phyloP scores from a whole-genome alignment of 1,139 yeast species.

The Dujonia santamariae region DNA sequence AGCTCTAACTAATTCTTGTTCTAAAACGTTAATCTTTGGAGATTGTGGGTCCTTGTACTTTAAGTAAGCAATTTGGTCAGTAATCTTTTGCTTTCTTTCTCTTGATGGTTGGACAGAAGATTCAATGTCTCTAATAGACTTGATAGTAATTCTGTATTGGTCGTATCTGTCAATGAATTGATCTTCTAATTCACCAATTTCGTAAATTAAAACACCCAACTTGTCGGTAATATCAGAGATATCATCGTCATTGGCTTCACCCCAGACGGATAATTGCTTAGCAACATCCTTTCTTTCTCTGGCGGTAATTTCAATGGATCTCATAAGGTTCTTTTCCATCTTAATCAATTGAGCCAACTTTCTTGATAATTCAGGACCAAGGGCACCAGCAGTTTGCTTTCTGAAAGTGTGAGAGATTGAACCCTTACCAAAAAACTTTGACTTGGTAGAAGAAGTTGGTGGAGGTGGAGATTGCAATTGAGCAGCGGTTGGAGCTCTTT shows the following conservation, averaged over 20 bases:
- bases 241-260: constrained; percentile 81
- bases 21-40: constrained; percentile 75
- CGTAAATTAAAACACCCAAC: constrained; percentile 77
- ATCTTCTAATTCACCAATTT: constrained; percentile 84
- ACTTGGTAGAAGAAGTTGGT: constrained; percentile 67
- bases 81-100: constrained; percentile 81
- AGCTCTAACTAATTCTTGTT: constrained; percentile 86
- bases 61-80: constrained; percentile 79
- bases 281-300: constrained; percentile 81
- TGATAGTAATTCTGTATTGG: constrained; percentile 79
- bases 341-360: constrained; percentile 74
- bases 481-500: constrained; percentile 80
- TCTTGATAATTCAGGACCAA: constrained; percentile 78
- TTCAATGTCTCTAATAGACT: constrained; percentile 80
- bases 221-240: constrained; percentile 84
- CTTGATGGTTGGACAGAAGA: constrained; percentile 85
- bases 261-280: constrained; percentile 80
- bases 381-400: constrained; percentile 67
- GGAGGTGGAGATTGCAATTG: constrained; percentile 81
- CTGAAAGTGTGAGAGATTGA: constrained; percentile 65
- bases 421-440: constrained; percentile 71
- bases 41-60: constrained; percentile 84
- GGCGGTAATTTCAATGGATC: constrained; percentile 75
- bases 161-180: constrained; percentile 85
- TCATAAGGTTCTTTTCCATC: constrained; percentile 79